These are phyloP conservation scores for Zychaea mexicana DNA, from an alignment of 371 early-diverging fungal species.

Conservation along the genomic window DNA sequence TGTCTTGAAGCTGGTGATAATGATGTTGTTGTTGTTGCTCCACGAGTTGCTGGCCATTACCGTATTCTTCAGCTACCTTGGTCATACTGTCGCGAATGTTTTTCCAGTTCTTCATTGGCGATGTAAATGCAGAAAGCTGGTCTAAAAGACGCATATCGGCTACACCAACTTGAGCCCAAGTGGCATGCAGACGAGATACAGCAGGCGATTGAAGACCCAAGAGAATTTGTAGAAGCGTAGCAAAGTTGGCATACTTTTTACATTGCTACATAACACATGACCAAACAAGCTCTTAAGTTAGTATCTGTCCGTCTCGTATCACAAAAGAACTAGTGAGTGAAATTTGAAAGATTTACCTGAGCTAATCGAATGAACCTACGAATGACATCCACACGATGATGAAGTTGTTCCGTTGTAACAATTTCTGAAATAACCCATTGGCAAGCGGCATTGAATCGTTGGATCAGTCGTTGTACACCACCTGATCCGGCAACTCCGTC, in stretches of 20 bases:
- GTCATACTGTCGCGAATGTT: constrained; percentile 69
- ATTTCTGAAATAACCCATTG: constrained; percentile 78
- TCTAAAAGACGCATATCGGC: constrained; percentile 54
- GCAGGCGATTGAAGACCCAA: constrained; percentile 66
- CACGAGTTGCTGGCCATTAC: constrained; percentile 15
- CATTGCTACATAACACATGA: constrained; percentile 57
- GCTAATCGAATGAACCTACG: constrained; percentile 77
- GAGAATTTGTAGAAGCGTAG: constrained; percentile 64
- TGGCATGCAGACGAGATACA: constrained; percentile 59
- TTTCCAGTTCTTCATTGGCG: constrained; percentile 67
- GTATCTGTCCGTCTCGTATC: neutral
- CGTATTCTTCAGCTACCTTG: constrained; percentile 60
- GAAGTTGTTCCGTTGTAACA: constrained; percentile 48
- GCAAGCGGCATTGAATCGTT: constrained; percentile 68
- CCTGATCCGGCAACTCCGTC: constrained; percentile 12
- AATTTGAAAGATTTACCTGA: constrained; percentile 39
- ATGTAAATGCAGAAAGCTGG: constrained; percentile 58
- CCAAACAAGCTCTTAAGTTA: too few relatives aligned
- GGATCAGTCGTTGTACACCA: constrained; percentile 62
- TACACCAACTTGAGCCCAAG: constrained; percentile 62
- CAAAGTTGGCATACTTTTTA: constrained; percentile 64
- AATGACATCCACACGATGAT: constrained; percentile 62
- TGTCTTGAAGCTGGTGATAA: too few relatives aligned
- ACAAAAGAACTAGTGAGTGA: neutral
- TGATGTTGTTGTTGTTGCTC: neutral